Base-by-base conservation (phyloP, 768 basidiomycete genomes). In the Russula virescens region DNA sequence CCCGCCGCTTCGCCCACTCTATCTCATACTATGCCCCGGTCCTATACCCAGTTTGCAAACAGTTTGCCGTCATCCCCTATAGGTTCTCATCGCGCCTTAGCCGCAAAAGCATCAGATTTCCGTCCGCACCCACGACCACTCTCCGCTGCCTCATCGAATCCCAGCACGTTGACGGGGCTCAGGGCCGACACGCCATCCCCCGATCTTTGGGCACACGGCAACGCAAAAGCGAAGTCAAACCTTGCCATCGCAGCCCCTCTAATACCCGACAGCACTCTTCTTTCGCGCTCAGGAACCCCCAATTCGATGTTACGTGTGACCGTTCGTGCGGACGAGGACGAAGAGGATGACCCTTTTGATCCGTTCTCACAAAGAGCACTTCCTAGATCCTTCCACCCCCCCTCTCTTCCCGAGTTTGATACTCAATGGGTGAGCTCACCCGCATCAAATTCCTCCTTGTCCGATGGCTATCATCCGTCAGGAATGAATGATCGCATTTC, bases 231-330 rank as follows among this genome's bases (percentile, higher is more conserved):
- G 0, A 83, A 86, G 1, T 89, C 89, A 16, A 96, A 93, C 71
- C 81, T 97, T 10, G 94, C 94, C 40, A 94, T 96, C 63, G 94
- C 94, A 9, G 89, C 92, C 0, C 94, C 94, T 5, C 79, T 97
- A 25, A 80, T 94, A 49, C 88, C 91, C 51, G 90, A 92, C 64
- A 82, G 81, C 61, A 77, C 75, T 4, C 67, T 79, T 64, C 72
- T 70, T 47, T 75, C 82, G 34, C 81, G 84, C 47, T 79, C 87
- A 6, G 77, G 81, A 50, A 88, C 88, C 0, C 88, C 90, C 13
- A 89, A 84, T 62, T 87, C 86, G 28, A 80, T 80, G 5, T 77
- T 89, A 31, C 85, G 88, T 43, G 83, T 86, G 13, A 85, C 85
- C 31, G 77, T 83, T 46, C 81, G 80, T 60, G 79, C 78, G 10